Percentiles rank a stretch among this genome's conserved stretches.
phyloP scores from a whole-genome alignment of 371 early-diverging fungal species.

The Mortierella sp. region DNA sequence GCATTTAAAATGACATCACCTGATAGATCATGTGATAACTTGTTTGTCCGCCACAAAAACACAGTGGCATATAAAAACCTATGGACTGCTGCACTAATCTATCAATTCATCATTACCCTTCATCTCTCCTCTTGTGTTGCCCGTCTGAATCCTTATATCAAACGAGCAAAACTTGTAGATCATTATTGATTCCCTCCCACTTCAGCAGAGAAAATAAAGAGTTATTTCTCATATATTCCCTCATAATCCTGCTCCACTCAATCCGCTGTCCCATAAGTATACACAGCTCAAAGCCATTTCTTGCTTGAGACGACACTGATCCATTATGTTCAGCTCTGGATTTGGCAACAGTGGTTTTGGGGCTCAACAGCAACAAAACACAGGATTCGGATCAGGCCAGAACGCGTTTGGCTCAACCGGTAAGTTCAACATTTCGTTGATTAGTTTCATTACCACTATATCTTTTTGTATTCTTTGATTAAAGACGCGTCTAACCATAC shows the following conservation, averaged over 20 bases:
- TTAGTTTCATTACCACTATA: too few species aligned
- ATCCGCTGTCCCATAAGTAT: not conserved
- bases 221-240: not conserved
- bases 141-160: not conserved
- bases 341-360: slow-evolving; percentile 47
- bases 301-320: slow-evolving; percentile 2
- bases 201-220: slow-evolving; percentile 1
- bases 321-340: slow-evolving; percentile 37
- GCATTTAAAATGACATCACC: not conserved
- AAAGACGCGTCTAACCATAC: not conserved
- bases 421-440: slow-evolving; percentile 11
- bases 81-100: not conserved
- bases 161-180: slow-evolving; percentile 3
- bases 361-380: slow-evolving; percentile 40
- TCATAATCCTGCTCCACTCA: not conserved
- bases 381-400: slow-evolving; percentile 49
- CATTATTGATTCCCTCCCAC: not conserved
- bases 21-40: not conserved
- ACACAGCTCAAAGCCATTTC: slow-evolving; percentile 1
- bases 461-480: not conserved
- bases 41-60: not conserved
- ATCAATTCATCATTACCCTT: not conserved
- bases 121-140: not conserved
- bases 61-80: not conserved
- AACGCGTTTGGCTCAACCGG: slow-evolving; percentile 49